Evolutionary conservation across 805 yeast species (phyloP), one percentile per base, ranked within the genome.

Genomic region (Pichia californica): DNA sequence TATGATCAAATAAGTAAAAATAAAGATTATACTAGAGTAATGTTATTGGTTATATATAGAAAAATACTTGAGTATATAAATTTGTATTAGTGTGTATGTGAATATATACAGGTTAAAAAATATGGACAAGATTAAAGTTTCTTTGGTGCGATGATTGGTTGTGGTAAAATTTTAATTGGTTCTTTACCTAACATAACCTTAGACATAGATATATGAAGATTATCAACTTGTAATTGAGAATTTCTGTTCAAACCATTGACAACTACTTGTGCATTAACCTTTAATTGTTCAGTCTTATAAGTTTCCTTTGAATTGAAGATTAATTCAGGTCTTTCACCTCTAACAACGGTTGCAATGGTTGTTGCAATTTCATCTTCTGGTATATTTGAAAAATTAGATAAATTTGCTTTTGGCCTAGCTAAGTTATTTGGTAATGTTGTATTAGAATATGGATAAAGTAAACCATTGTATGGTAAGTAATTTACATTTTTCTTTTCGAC

Each of bases 231-330:
- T 26, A 61, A 38, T 39, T 61, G 66, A 5, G 65, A 50, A 30
- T 61, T 61, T 21, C 53, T 47, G 42, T 61, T 61, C 41, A 61
- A 46, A 3, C 56, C 52, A 43, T 61, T 57, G 9, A 55, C 55
- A 32, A 61, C 62, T 15, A 53, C 65, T 31, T 56, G 57, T 6
- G 64, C 63, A 41, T 58, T 58, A 29, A 61, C 46, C 29, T 51
- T 49, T 27, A 48, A 36, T 28, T 53, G 56, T 18, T 52, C 50
- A 11, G 62, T 61, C 44, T 52, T 52, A 47, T 52, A 58, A 2
- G 47, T 34, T 2, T 36, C 43, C 3, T 50, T 28, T 16, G 55
- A 39, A 38, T 55, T 53, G 33, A 51, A 47, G 1, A 40, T 36
- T 23, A 61, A 25, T 37, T 59, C 63, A 4, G 45, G 48, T 50